phyloP scores from a whole-genome alignment of 371 early-diverging fungal genomes.

The Rhizopus sp. region DNA sequence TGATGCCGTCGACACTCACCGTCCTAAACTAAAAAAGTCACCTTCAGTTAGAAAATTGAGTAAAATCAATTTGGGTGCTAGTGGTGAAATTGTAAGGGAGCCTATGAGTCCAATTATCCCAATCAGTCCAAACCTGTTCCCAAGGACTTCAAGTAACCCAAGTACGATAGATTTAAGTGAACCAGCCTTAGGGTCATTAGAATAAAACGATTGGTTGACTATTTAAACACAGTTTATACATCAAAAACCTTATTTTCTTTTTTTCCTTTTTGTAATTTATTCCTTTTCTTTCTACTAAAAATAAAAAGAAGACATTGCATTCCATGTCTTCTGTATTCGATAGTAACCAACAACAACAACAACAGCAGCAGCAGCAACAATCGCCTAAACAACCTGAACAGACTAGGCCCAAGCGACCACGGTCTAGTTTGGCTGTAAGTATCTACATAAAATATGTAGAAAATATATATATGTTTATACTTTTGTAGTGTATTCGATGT shows the following conservation, averaged over 20 bases:
- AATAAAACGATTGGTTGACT: conserved; percentile 1
- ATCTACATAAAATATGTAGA: not conserved
- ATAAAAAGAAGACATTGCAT: conserved; percentile 3
- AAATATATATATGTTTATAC: conserved; percentile 5
- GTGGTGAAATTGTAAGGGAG: conserved; percentile 54
- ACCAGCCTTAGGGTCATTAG: not conserved
- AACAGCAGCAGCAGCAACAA: conserved; percentile 32
- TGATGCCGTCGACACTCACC: conserved; percentile 86
- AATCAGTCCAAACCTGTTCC: conserved; percentile 44
- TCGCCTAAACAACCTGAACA: conserved; percentile 37
- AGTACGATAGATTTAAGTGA: conserved; percentile 1
- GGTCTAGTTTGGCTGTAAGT: conserved; percentile 52
- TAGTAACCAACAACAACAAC: conserved; percentile 27
- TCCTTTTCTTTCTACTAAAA: not conserved
- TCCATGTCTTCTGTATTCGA: conserved; percentile 41
- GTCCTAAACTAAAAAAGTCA: conserved; percentile 47
- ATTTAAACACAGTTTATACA: conserved; percentile 5
- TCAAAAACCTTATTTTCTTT: not conserved
- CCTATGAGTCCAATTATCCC: conserved; percentile 52
- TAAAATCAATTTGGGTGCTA: conserved; percentile 36
- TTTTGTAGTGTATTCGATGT: conserved; percentile 48
- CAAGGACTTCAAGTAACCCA: conserved; percentile 18
- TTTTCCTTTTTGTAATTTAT: not conserved
- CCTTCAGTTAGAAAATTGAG: conserved; percentile 17
- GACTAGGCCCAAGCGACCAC: conserved; percentile 46